Conservation (phyloP, 352 stramenopile species). For the Phytophthora pisi region DNA sequence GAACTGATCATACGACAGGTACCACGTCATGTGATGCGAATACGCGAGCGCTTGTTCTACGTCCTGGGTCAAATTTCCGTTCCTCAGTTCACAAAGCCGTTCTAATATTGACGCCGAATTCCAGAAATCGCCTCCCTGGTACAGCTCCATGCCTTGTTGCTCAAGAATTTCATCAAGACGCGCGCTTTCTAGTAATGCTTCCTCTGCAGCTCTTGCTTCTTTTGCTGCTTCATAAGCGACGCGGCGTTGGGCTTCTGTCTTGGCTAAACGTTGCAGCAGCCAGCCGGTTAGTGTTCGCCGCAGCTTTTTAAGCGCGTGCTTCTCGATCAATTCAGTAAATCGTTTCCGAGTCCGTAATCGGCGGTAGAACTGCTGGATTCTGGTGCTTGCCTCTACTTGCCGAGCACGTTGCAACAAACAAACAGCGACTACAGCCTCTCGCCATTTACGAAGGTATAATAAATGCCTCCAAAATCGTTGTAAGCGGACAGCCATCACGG, state of each 20-base stretch:
- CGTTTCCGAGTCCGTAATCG: conserved; percentile 29
- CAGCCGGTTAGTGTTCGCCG: conserved; percentile 46
- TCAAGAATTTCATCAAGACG: conserved; percentile 42
- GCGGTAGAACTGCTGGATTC: conserved; percentile 56
- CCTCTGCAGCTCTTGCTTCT: neutral
- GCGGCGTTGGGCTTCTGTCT: conserved; percentile 46
- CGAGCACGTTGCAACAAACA: conserved; percentile 1
- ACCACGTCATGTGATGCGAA: conserved; percentile 73
- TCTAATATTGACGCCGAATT: conserved; percentile 60
- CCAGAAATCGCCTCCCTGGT: conserved; percentile 58
- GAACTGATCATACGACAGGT: conserved; percentile 57
- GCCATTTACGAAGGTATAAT: conserved; percentile 35
- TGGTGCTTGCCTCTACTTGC: conserved; percentile 33
- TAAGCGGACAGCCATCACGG: conserved; percentile 53
- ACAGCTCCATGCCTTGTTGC: conserved; percentile 48
- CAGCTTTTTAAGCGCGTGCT: conserved; percentile 42
- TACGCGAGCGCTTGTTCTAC: conserved; percentile 49
- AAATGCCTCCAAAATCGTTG: conserved; percentile 52
- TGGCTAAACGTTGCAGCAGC: conserved; percentile 48
- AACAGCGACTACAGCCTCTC: conserved; percentile 13
- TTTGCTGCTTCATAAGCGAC: conserved; percentile 33
- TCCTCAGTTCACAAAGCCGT: conserved; percentile 25
- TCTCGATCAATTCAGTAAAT: conserved; percentile 43
- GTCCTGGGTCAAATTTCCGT: conserved; percentile 12
- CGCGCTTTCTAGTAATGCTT: conserved; percentile 23